These are phyloP conservation scores for Dimargaris cristalligena DNA, from an alignment of 192 early-diverging fungal genomes.

Conservation along the genomic window DNA sequence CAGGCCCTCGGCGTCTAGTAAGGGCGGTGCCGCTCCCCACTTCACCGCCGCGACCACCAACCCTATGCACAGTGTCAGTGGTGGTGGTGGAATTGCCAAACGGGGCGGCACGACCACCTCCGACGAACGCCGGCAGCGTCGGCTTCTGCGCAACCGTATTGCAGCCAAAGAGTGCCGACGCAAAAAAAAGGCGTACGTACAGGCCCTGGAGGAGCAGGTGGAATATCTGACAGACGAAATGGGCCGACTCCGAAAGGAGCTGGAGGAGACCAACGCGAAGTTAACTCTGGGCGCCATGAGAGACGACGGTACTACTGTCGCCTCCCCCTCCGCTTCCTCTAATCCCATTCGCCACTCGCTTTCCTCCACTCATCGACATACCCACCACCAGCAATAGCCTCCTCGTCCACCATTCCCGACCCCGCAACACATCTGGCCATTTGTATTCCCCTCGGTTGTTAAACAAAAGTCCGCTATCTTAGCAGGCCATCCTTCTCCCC, in stretches of 20 bases:
- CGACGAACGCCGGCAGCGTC: slow-evolving; percentile 57
- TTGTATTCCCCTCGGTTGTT: too few species aligned
- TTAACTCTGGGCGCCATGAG: slow-evolving; percentile 40
- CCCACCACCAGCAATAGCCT: too few species aligned
- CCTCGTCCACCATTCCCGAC: too few species aligned
- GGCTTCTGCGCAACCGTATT: slow-evolving; percentile 55
- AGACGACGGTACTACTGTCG: too few species aligned
- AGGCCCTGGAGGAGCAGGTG: slow-evolving; percentile 49
- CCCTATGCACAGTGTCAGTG: not conserved
- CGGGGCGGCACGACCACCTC: slow-evolving; percentile 21
- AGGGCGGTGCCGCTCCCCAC: too few species aligned
- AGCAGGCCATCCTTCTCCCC: too few species aligned
- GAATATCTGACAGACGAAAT: slow-evolving; percentile 45
- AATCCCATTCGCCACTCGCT: too few species aligned
- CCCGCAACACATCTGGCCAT: too few species aligned
- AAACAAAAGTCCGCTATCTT: too few species aligned
- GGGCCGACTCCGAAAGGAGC: slow-evolving; percentile 36
- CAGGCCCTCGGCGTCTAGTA: too few species aligned
- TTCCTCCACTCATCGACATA: too few species aligned
- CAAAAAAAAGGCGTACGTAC: slow-evolving; percentile 67
- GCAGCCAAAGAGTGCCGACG: slow-evolving; percentile 73
- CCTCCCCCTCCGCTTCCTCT: too few species aligned
- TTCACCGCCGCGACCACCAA: not conserved
- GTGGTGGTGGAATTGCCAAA: not conserved
- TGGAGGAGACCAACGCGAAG: slow-evolving; percentile 51